phyloP scores from a whole-genome alignment of 2,329 filamentous ascomycete genomes.

The Aureobasidium sp. region DNA sequence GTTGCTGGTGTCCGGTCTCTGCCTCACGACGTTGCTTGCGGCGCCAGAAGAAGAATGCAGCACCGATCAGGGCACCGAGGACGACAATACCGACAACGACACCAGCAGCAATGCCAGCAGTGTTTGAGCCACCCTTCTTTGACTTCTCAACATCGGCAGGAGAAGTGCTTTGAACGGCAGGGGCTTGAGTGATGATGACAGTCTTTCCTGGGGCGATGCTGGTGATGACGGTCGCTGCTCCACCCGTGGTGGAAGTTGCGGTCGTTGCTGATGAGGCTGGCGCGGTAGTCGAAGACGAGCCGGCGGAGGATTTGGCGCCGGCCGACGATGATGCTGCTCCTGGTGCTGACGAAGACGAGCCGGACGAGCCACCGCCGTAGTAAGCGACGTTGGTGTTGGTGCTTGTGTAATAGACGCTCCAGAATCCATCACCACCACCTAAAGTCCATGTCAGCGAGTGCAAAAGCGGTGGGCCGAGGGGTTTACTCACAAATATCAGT shows the following conservation, averaged over 20 bases:
- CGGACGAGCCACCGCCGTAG: slow-evolving; percentile 23
- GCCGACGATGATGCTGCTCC: no score
- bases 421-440: slow-evolving; percentile 53
- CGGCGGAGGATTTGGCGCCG: slow-evolving; percentile 20
- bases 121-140: slow-evolving; percentile 39
- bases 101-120: slow-evolving; percentile 78
- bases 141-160: slow-evolving; percentile 48
- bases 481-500: slow-evolving; percentile 57
- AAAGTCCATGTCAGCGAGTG: slow-evolving; percentile 25
- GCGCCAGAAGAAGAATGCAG: slow-evolving; percentile 65
- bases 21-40: slow-evolving; percentile 63
- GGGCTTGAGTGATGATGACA: slow-evolving; percentile 29
- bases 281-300: slow-evolving; percentile 18
- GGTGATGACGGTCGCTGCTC: slow-evolving; percentile 27
- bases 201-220: slow-evolving; percentile 28
- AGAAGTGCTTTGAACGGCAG: slow-evolving; percentile 34
- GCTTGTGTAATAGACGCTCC: slow-evolving; percentile 48
- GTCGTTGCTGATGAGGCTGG: neutral
- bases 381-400: slow-evolving; percentile 34
- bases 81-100: slow-evolving; percentile 77
- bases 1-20: slow-evolving; percentile 77
- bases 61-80: slow-evolving; percentile 59
- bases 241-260: neutral
- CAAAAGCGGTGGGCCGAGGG: neutral
- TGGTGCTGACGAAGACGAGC: no score